Percentiles rank a stretch among this genome's conserved stretches.
Conservation (phyloP, 805 yeast genomes). For the Myxozyma vanderwaltii region DNA sequence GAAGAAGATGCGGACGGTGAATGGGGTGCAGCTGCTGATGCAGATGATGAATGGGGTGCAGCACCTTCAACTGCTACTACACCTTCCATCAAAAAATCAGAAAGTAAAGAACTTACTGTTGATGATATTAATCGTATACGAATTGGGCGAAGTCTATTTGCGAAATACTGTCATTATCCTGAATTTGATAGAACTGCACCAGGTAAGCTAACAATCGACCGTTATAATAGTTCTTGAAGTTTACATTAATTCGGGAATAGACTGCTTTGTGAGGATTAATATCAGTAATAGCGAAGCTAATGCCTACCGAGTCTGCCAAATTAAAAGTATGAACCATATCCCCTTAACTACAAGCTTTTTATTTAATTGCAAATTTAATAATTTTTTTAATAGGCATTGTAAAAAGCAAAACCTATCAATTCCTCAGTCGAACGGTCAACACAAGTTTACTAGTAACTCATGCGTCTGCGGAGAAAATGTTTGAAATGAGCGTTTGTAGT, state of each 20-base stretch:
- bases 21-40: slow-evolving; percentile 41
- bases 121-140: slow-evolving; percentile 71
- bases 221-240: neutral
- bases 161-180: slow-evolving; percentile 78
- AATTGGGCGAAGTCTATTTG: slow-evolving; percentile 75
- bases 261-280: slow-evolving; percentile 77
- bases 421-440: slow-evolving; percentile 55
- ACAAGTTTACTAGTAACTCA: slow-evolving; percentile 74
- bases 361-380: no score
- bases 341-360: no score
- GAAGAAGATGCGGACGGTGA: slow-evolving; percentile 53
- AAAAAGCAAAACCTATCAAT: slow-evolving; percentile 50
- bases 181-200: slow-evolving; percentile 69
- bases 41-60: slow-evolving; percentile 42
- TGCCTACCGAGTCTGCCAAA: slow-evolving; percentile 78
- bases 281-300: slow-evolving; percentile 57
- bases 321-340: slow-evolving; percentile 56
- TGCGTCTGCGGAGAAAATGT: slow-evolving; percentile 70
- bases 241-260: neutral
- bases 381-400: slow-evolving; percentile 24
- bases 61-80: neutral
- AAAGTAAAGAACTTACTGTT: slow-evolving; percentile 50
- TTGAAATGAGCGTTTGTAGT: slow-evolving; percentile 77
- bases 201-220: slow-evolving; percentile 43
- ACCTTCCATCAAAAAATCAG: neutral